Conservation (phyloP, 2,329 filamentous ascomycete species). For the Xylariaceae sp. region DNA sequence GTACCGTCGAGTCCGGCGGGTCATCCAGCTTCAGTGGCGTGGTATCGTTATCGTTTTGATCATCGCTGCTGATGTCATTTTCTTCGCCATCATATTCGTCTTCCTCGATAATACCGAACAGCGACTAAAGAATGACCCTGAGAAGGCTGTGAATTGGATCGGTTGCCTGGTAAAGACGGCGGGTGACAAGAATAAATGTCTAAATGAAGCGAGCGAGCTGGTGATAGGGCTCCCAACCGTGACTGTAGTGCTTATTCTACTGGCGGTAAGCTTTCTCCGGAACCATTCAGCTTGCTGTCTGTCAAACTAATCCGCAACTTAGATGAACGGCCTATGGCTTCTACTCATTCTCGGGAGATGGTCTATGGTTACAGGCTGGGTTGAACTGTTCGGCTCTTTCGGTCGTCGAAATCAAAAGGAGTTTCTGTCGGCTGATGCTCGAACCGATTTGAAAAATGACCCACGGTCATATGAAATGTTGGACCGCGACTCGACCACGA, state of each 20-base stretch:
- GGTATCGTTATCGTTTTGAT: conserved; percentile 87
- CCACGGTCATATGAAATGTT: conserved; percentile 80
- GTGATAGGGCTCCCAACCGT: conserved; percentile 75
- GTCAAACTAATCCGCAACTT: conserved; percentile 13
- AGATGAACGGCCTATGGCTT: conserved; percentile 84
- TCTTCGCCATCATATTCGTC: conserved; percentile 90
- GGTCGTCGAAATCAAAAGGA: conserved; percentile 62
- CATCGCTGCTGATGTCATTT: conserved; percentile 87
- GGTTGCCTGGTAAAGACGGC: conserved; percentile 60
- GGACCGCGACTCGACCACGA: conserved; percentile 50
- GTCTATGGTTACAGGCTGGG: conserved; percentile 85
- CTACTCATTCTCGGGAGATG: conserved; percentile 77
- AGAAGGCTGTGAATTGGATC: conserved; percentile 64
- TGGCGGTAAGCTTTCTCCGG: conserved; percentile 60
- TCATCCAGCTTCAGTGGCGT: conserved; percentile 90
- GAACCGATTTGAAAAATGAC: conserved; percentile 58
- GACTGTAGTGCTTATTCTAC: conserved; percentile 75
- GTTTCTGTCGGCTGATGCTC: conserved; percentile 85
- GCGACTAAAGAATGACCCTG: conserved; percentile 52
- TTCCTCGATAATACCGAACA: conserved; percentile 74
- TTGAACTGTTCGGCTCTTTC: conserved; percentile 56
- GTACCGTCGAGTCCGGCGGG: conserved; percentile 80
- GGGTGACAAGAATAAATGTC: conserved; percentile 66
- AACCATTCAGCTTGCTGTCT: neutral
- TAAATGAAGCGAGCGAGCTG: conserved; percentile 56